phyloP scores from a whole-genome alignment of 164 flowering plant genomes.

The Vitis riparia region DNA sequence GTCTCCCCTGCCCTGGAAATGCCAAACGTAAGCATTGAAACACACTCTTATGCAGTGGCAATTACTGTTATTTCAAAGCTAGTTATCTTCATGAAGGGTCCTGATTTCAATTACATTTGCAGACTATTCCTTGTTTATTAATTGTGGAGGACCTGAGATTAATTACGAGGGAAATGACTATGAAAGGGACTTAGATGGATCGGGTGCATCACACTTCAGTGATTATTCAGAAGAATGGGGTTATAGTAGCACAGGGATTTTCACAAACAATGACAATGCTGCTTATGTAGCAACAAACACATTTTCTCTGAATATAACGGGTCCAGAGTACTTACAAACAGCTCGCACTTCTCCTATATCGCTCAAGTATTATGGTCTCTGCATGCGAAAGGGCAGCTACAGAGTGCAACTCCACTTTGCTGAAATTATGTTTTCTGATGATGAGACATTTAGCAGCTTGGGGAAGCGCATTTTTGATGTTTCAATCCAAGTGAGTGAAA shows the following conservation, averaged over 20 bases:
- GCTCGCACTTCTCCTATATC: conserved; percentile 77
- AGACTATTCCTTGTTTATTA: conserved; percentile 66
- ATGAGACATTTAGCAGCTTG: conserved; percentile 42
- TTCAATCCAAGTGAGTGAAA: conserved; percentile 61
- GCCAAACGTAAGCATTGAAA: conserved; percentile 43
- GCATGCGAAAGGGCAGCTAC: conserved; percentile 69
- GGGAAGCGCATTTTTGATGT: conserved; percentile 83
- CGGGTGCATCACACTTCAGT: conserved; percentile 45
- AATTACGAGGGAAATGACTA: conserved; percentile 37
- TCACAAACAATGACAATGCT: conserved; percentile 22
- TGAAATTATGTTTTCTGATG: conserved; percentile 62
- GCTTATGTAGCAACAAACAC: conserved; percentile 23
- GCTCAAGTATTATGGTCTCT: conserved; percentile 79
- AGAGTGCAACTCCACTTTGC: conserved; percentile 82
- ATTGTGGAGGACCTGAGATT: conserved; percentile 63
- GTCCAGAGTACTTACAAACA: conserved; percentile 33
- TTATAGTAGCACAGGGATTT: conserved; percentile 61
- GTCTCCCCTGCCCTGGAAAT: conserved; percentile 48
- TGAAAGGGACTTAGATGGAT: conserved; percentile 37
- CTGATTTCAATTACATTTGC: conserved; percentile 16
- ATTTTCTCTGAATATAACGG: conserved; percentile 21
- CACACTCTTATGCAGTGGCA: not conserved
- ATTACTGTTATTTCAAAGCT: not conserved
- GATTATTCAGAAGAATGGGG: conserved; percentile 47
- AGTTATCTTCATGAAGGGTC: not conserved